Evolutionary conservation across 495 filamentous ascomycete genomes (phyloP), one percentile per base, ranked within the genome.

Genomic region (Astrothelium macrocarpum): DNA sequence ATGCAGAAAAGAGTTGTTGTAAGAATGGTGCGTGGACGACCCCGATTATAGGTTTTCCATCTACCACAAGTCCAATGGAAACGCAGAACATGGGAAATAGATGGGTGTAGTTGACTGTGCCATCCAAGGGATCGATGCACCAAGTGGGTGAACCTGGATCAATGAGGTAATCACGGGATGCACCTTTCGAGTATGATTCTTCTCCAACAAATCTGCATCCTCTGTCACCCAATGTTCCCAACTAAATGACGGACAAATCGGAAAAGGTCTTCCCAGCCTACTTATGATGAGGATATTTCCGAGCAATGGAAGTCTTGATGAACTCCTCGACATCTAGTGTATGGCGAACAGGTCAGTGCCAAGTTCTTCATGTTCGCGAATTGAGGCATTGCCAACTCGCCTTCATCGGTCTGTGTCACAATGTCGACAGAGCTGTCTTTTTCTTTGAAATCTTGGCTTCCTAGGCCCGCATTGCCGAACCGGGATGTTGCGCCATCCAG

Each of bases 71-170:
- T 59, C 74, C 85, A 71, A 88, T 87, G 32, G 81, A 84, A 66
- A 87, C 80, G 71, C 86, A 89, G 76, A 87, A 88, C 84, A 87
- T 85, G 59, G 85, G 86, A 73, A 87, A 87, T 14, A 87, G 74
- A 71, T 89, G 86, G 16, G 83, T 87, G 73, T 85, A 88, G 74
- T 88, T 88, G 61, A 88, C 85, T 16, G 86, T 89, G 68, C 86
- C 86, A 65, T 89, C 85, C 49, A 88, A 72, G 7, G 85, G 85
- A 70, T 89, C 86, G 42, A 88, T 79, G 70, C 81, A 84, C 86
- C 86, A 89, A 63, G 85, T 89, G 49, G 86, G 87, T 18, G 75
- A 71, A 0, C 25, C 29, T 45, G 78, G 73, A 56, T 76, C 73
- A 65, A 89, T 84, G 4, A 88, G 78, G 66, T 90, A 90, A 28